Percentiles rank a stretch among this genome's conserved stretches.
phyloP scores from a whole-genome alignment of 2,329 filamentous ascomycete genomes.

The Neopestalotiopsis rosae region DNA sequence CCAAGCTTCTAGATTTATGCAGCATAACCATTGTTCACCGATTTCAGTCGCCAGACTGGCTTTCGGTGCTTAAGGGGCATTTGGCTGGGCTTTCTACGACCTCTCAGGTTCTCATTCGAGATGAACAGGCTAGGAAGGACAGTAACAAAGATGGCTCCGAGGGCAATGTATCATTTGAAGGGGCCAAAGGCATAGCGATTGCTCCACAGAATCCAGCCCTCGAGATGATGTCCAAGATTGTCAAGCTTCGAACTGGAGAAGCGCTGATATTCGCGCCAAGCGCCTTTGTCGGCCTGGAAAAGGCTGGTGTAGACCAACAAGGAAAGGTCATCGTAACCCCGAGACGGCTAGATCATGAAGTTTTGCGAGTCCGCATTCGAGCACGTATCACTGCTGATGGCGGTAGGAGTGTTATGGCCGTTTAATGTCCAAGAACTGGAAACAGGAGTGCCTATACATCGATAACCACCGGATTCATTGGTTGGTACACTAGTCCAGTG shows the following conservation, averaged over 20 bases:
- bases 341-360: conserved; percentile 40
- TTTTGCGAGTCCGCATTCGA: conserved; percentile 40
- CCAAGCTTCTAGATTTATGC: conserved; percentile 72
- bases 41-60: conserved; percentile 72
- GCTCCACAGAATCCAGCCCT: conserved; percentile 24
- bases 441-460: not conserved
- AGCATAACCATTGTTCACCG: conserved; percentile 75
- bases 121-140: not conserved
- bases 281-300: conserved; percentile 41
- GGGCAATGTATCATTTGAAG: not conserved
- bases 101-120: not conserved
- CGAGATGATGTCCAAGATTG: conserved; percentile 48
- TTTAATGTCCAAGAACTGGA: not conserved
- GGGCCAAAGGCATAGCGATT: conserved; percentile 6
- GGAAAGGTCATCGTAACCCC: conserved; percentile 17
- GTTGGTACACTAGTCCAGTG: no score
- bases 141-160: not conserved
- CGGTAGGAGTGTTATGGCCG: conserved; percentile 50
- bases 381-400: conserved; percentile 50
- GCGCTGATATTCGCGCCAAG: conserved; percentile 53
- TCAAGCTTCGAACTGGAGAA: conserved; percentile 48
- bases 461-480: no score
- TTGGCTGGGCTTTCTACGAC: conserved; percentile 42
- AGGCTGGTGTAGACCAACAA: conserved; percentile 7
- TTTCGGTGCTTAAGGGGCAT: conserved; percentile 47